Conservation (phyloP, 1,284 basidiomycete genomes). For the Leccinum solheimii region DNA sequence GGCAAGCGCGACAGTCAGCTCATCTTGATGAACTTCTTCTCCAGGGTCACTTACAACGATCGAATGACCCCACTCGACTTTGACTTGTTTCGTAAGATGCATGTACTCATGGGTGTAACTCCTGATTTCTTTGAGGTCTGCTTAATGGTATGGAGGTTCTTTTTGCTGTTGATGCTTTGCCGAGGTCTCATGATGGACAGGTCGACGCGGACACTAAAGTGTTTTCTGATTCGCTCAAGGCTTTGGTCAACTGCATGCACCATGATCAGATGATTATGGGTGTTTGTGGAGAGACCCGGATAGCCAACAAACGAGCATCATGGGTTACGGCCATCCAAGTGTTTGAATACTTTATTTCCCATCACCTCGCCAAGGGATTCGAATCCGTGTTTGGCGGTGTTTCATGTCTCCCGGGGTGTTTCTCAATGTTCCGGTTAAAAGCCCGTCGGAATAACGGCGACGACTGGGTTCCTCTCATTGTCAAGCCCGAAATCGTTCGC, state of each 20-base stretch:
- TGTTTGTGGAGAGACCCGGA: conserved; percentile 96
- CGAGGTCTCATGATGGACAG: conserved; percentile 43
- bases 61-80: conserved; percentile 98
- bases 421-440: conserved; percentile 99
- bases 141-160: conserved; percentile 76
- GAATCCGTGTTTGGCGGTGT: conserved; percentile 99
- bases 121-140: conserved; percentile 98
- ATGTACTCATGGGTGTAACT: conserved; percentile 97
- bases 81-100: conserved; percentile 96
- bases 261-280: conserved; percentile 99
- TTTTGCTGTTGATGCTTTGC: background rate
- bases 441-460: conserved; percentile 84
- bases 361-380: conserved; percentile 97
- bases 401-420: conserved; percentile 97
- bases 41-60: conserved; percentile 98
- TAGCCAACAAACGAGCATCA: conserved; percentile 95
- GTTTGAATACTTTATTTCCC: conserved; percentile 99
- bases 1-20: conserved; percentile 99
- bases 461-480: conserved; percentile 97
- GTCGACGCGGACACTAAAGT: conserved; percentile 98
- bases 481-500: conserved; percentile 96
- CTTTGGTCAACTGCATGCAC: conserved; percentile 96
- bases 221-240: conserved; percentile 81
- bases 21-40: conserved; percentile 99
- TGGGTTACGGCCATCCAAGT: conserved; percentile 99